A percentile compares a stretch with the other conserved stretches of the same genome.
phyloP scores from a whole-genome alignment of 2,329 filamentous ascomycete species.

The Ustulina deusta region DNA sequence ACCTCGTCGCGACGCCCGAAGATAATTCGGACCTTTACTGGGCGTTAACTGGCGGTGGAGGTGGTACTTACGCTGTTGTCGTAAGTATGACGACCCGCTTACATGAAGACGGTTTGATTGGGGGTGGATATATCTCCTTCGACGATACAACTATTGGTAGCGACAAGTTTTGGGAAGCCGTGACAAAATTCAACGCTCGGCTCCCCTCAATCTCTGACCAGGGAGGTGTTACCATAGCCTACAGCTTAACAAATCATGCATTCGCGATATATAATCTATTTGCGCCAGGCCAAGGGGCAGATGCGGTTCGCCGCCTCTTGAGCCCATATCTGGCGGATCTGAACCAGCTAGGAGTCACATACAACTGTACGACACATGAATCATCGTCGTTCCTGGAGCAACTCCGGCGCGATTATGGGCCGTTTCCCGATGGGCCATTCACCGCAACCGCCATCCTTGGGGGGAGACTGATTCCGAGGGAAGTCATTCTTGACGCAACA shows the following conservation, averaged over 20 bases:
- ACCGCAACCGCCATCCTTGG: neutral
- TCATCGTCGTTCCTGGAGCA: neutral
- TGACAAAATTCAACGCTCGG: neutral
- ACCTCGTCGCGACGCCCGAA: slow-evolving; percentile 59
- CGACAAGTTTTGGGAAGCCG: neutral
- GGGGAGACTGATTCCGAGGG: neutral
- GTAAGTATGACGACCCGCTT: slow-evolving; percentile 65
- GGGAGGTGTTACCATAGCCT: neutral
- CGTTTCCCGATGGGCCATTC: neutral
- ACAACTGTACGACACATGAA: neutral
- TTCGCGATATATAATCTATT: neutral
- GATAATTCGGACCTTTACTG: slow-evolving; percentile 70
- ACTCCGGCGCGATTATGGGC: neutral
- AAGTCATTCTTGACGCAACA: neutral
- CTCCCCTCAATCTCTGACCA: neutral
- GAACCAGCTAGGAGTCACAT: neutral
- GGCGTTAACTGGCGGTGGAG: slow-evolving; percentile 71
- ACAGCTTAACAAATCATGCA: neutral
- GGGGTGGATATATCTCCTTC: neutral
- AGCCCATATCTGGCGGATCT: neutral
- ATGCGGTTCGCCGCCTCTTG: neutral
- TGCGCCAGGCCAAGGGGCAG: neutral
- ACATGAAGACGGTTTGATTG: slow-evolving; percentile 54
- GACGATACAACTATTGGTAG: neutral
- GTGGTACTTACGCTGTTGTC: slow-evolving; percentile 69